Evolutionary conservation across 352 stramenopile genomes (phyloP), one percentile per base, ranked within the genome.

Genomic region (Globisporangium mamillatum): DNA sequence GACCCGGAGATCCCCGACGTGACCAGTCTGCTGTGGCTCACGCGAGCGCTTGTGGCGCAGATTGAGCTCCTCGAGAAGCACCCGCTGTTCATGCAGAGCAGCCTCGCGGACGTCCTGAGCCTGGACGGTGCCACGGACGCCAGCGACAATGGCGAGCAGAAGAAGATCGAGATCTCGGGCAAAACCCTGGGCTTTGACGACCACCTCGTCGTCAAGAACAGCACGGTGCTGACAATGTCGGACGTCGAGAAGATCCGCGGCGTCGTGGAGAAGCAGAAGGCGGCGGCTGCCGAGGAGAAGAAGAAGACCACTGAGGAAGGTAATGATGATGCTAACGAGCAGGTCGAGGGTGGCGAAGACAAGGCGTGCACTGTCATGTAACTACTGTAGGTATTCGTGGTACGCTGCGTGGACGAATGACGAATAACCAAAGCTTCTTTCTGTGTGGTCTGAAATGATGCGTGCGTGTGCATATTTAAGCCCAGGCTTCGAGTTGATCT

Each of bases 151-250:
- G 56, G 56, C n/a, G 72, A 78, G 46, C 77, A 81, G 63, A 74
- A 70, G 3, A 92, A 91, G 67, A 58, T 94, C 38, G 80, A 89
- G 41, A 58, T 92, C 12, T 62, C 73, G 16, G 83, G 82, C 67
- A 84, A 81, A 55, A 87, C 82, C 25, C 72, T 94, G 8, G 84
- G 79, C 14, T 75, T 81, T 48, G 72, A 84, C 25, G 84, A 92
- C 64, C 73, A 90, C 12, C 73, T 94, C 14, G 82, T 90, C 12
- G 72, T 94, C 9, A 83, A 84, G 63, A 94, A 94, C 75, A 91
- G 82, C 72, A 90, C 83, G 1, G 87, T 94, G 68, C 73, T 94
- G 29, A 92, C 84, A 9, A 91, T 85, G 80, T 63, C 80, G 2
- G 87, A 94, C 66, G 85, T 94, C 1, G 77, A 90, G 59, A 75